Percentiles rank a stretch among this genome's conserved stretches.
These are phyloP conservation scores for Talaromyces amestolkiae DNA, from an alignment of 2,329 filamentous ascomycete species.

Conservation along the genomic window DNA sequence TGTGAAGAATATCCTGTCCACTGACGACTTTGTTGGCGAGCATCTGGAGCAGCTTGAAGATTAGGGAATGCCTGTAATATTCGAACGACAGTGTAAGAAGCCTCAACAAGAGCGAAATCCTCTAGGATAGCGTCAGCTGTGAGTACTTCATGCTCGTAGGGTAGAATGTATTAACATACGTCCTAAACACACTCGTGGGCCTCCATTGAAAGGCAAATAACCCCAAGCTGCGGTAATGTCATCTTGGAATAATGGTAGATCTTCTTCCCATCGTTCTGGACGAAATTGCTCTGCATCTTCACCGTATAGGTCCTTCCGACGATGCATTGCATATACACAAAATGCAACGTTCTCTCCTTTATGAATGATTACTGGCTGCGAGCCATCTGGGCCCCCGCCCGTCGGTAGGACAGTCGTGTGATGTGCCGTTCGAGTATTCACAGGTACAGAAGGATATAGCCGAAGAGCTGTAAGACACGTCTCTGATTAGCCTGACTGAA, in stretches of 20 bases:
- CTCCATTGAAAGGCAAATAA: constrained; percentile 30
- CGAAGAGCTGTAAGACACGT: background rate
- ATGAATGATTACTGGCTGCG: constrained; percentile 61
- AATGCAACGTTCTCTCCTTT: constrained; percentile 67
- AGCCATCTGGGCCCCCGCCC: constrained; percentile 27
- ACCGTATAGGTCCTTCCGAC: constrained; percentile 55
- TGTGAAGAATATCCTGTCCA: constrained; percentile 8
- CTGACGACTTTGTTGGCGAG: background rate
- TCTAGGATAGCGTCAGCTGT: background rate
- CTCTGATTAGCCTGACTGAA: background rate
- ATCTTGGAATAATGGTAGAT: background rate
- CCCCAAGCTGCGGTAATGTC: constrained; percentile 43
- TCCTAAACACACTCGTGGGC: constrained; percentile 25
- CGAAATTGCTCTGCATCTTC: constrained; percentile 46
- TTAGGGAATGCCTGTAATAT: constrained; percentile 3
- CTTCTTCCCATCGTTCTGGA: constrained; percentile 47
- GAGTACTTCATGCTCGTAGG: background rate
- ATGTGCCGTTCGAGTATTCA: constrained; percentile 47
- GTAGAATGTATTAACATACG: background rate
- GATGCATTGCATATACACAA: constrained; percentile 69
- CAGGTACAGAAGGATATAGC: constrained; percentile 55
- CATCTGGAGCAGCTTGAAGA: background rate
- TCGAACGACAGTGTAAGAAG: constrained; percentile 2
- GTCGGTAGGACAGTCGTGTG: constrained; percentile 11
- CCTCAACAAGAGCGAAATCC: constrained; percentile 4